Conservation (phyloP, 2,329 filamentous ascomycete species). For the Sordariomycetes sp. region DNA sequence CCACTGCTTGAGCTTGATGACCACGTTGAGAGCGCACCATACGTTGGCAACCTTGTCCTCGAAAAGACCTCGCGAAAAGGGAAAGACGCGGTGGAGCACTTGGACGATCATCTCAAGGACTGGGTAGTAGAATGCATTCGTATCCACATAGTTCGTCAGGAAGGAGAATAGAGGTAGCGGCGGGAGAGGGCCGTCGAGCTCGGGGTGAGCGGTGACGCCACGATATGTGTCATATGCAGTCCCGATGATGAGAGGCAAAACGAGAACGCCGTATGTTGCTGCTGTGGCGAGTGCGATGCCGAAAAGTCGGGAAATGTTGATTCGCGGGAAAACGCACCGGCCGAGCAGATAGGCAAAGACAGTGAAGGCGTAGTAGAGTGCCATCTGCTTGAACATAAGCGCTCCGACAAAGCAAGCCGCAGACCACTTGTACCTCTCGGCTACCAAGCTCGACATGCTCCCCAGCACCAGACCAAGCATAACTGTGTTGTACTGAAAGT, state of each 20-base stretch:
- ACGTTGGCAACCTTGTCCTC: conserved; percentile 99
- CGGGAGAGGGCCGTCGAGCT: conserved; percentile 47
- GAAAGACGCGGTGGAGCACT: conserved; percentile 85
- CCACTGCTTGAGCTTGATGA: conserved; percentile 77
- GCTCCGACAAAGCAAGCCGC: conserved; percentile 90
- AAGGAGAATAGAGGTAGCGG: conserved; percentile 54
- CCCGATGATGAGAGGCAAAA: conserved; percentile 67
- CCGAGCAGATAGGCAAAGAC: conserved; percentile 90
- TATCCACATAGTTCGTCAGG: conserved; percentile 50
- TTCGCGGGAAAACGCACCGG: conserved; percentile 66
- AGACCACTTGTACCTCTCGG: conserved; percentile 77
- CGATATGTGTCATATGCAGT: conserved; percentile 59
- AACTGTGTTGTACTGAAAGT: conserved; percentile 97
- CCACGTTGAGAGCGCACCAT: conserved; percentile 87
- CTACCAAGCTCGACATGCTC: conserved; percentile 80
- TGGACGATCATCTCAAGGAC: conserved; percentile 72
- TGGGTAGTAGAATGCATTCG: conserved; percentile 62
- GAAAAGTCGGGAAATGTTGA: conserved; percentile 60
- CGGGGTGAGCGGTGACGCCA: conserved; percentile 48
- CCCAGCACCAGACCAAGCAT: conserved; percentile 90
- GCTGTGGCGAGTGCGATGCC: conserved; percentile 67
- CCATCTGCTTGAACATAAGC: conserved; percentile 99
- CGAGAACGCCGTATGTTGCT: conserved; percentile 62
- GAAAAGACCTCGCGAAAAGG: conserved; percentile 89
- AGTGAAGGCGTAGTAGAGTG: conserved; percentile 88